Evolutionary conservation across 768 basidiomycete genomes (phyloP).

Genomic region (Lyophyllum decastes): DNA sequence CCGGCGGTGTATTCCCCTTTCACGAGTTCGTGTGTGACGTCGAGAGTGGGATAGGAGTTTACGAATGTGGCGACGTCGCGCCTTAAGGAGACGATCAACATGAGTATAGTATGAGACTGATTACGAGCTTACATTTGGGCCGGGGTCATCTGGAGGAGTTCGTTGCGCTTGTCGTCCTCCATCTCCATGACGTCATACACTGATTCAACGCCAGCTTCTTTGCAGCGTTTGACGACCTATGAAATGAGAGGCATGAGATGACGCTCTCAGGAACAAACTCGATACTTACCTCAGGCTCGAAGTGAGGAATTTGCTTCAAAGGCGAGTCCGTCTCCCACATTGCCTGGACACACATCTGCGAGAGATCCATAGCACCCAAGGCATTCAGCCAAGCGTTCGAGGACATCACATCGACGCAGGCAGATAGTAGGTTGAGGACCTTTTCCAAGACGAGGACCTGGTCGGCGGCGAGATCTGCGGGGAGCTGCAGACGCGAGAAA

Average conservation of each 20-base stretch:
- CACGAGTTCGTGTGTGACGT: conserved; percentile 84
- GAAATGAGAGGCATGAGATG: background rate
- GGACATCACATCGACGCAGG: conserved; percentile 98
- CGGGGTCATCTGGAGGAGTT: conserved; percentile 81
- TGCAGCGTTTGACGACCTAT: conserved; percentile 83
- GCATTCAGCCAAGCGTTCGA: conserved; percentile 96
- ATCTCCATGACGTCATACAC: conserved; percentile 99
- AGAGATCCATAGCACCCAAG: conserved; percentile 94
- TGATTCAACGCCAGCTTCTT: conserved; percentile 76
- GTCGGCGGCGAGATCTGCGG: conserved; percentile 92
- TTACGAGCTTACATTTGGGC: conserved; percentile 77
- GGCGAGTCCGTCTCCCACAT: conserved; percentile 98
- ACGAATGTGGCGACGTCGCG: conserved; percentile 93
- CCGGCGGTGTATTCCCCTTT: conserved; percentile 87
- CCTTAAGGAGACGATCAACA: conserved; percentile 45
- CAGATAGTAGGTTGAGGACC: conserved; percentile 87
- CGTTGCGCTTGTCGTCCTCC: conserved; percentile 87
- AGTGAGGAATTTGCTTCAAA: conserved; percentile 94
- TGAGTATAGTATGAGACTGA: background rate
- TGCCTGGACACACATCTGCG: conserved; percentile 98
- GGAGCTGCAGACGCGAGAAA: conserved; percentile 90
- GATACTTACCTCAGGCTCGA: conserved; percentile 75
- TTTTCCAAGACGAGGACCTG: conserved; percentile 88
- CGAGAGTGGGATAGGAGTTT: conserved; percentile 96
- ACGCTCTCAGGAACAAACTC: background rate